Evolutionary conservation across 805 yeast genomes (phyloP), one percentile per base, ranked within the genome.

Genomic region (Starmerella sirachaensis): DNA sequence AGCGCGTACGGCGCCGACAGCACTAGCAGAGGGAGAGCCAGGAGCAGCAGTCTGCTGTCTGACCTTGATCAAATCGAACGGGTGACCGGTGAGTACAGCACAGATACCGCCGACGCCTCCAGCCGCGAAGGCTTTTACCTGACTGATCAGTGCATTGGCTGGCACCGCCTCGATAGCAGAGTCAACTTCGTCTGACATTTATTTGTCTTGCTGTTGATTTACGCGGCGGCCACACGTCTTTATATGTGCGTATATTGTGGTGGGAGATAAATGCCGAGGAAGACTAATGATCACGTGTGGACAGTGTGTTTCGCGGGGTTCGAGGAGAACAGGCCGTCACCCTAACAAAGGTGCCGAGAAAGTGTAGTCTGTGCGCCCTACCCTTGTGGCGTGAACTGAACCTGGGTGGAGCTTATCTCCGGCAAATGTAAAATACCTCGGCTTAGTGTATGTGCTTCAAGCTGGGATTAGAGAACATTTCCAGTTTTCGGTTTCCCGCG

Each of bases 91-190:
- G 20, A 85, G 53, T 12, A 88, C 97, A 2, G 97, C 95, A 59
- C 94, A 86, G 18, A 88, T 65, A 53, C 98, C 98, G 47, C 98
- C 97, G 42, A 88, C 80, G 17, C 96, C 98, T 29, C 98, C 98
- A 6, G 95, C 77, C 6, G 74, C 77, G 50, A 88, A 74, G 1
- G 95, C 83, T 56, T 86, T 84, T 49, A 78, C 64, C 63, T 88
- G 93, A 41, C 83, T 94, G 24, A 76, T 69, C 13, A 60, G 23
- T 8, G 61, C 58, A 26, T 42, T 41, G 25, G 39, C 17, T 24
- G 33, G 33, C 3, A 37, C 25, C 29, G 38, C 38, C 26, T 47
- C 53, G 23, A 49, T 27, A 5, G 48, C 41, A 12, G 45, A 23
- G 25, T 47, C 51, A 8, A 40, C 42, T 32, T 42, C 47, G 31